A percentile compares a stretch with the other conserved stretches of the same genome.
Conservation (phyloP, 2,329 filamentous ascomycete genomes). For the Trichoderma sp. region DNA sequence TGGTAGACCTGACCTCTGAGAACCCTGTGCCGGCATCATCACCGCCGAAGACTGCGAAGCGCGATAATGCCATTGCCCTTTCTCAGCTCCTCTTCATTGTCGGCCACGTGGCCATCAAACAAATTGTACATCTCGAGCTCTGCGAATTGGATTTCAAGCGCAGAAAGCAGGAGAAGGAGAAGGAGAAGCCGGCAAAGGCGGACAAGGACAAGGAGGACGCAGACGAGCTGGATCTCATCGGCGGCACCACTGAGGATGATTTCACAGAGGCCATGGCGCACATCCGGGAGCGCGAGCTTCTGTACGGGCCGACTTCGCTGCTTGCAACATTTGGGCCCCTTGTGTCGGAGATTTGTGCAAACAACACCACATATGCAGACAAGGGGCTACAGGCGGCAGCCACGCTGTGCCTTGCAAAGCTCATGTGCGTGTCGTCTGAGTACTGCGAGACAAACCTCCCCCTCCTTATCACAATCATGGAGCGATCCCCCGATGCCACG, state of each 20-base stretch:
- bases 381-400: constrained; percentile 89
- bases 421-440: constrained; percentile 97
- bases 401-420: constrained; percentile 91
- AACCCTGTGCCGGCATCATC: constrained; percentile 25
- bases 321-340: constrained; percentile 89
- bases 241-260: constrained; percentile 92
- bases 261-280: constrained; percentile 85
- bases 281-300: constrained; percentile 78
- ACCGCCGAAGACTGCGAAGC: constrained; percentile 50
- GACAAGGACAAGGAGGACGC: constrained; percentile 64
- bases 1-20: constrained; percentile 35
- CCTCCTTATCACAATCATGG: constrained; percentile 96
- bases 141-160: constrained; percentile 98
- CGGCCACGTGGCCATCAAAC: constrained; percentile 95
- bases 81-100: constrained; percentile 95
- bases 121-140: constrained; percentile 97
- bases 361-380: constrained; percentile 90
- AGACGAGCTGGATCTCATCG: constrained; percentile 94
- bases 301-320: constrained; percentile 80
- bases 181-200: constrained; percentile 52
- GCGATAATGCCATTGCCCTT: constrained; percentile 72
- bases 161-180: constrained; percentile 87
- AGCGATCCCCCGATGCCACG: constrained; percentile 87
- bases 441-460: constrained; percentile 94
- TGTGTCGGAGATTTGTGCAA: constrained; percentile 90